These are phyloP conservation scores for Sporopachydermia lactativora DNA, from an alignment of 805 yeast genomes.

Conservation along the genomic window DNA sequence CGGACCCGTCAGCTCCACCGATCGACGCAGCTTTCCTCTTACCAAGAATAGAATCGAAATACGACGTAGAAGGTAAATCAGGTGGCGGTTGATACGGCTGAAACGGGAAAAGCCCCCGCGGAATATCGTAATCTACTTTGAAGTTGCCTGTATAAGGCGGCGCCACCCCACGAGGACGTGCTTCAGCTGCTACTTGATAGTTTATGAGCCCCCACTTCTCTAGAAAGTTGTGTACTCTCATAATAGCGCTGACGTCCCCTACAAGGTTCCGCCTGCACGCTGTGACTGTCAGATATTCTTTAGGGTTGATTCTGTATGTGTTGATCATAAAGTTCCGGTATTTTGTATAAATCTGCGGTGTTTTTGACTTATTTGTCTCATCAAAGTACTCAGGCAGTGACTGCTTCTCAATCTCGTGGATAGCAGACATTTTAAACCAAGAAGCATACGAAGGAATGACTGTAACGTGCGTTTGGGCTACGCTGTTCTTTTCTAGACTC, in stretches of 20 bases:
- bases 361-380: conserved; percentile 45
- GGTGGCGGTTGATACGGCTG: conserved; percentile 62
- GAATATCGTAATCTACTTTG: conserved; percentile 71
- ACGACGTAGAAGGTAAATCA: conserved; percentile 18
- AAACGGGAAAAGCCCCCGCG: conserved; percentile 85
- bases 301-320: conserved; percentile 77
- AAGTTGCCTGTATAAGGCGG: conserved; percentile 70
- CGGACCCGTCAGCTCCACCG: conserved; percentile 19
- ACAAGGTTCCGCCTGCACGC: conserved; percentile 83
- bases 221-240: conserved; percentile 72
- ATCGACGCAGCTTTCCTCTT: conserved; percentile 2
- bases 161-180: conserved; percentile 49
- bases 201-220: conserved; percentile 90
- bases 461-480: conserved; percentile 65
- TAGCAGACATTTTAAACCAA: conserved; percentile 67
- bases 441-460: conserved; percentile 77
- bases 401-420: conserved; percentile 68
- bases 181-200: conserved; percentile 77
- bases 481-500: conserved; percentile 2
- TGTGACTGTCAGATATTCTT: conserved; percentile 78
- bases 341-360: conserved; percentile 66
- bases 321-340: conserved; percentile 84
- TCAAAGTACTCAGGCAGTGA: conserved; percentile 83
- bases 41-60: conserved; percentile 3
- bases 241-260: conserved; percentile 82